phyloP scores from a whole-genome alignment of 441 rosid species.

The Croton laevigatus region DNA sequence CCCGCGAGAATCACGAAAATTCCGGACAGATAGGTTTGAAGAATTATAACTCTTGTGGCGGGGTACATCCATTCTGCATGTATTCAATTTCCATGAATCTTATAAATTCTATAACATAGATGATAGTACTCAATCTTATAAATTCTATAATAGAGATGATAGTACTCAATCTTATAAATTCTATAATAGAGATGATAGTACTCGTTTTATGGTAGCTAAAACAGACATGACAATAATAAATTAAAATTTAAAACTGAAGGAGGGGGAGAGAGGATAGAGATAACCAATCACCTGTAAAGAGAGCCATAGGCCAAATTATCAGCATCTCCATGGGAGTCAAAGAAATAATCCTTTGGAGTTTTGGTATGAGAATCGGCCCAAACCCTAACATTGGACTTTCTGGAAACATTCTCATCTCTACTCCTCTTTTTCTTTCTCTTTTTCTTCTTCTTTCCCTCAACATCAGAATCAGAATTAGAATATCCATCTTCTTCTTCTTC shows the following conservation, averaged over 20 bases:
- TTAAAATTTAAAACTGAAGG: neutral
- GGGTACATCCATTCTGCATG: conserved; percentile 85
- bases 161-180: no score
- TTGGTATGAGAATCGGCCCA: conserved; percentile 44
- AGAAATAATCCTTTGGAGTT: conserved; percentile 69
- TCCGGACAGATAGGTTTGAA: conserved; percentile 33
- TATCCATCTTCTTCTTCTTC: conserved; percentile 23
- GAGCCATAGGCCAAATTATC: conserved; percentile 83
- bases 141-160: neutral
- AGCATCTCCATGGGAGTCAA: conserved; percentile 83
- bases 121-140: neutral
- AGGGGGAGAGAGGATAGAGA: neutral
- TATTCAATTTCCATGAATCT: conserved; percentile 9
- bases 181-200: neutral
- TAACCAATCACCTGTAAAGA: conserved; percentile 56
- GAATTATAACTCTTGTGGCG: conserved; percentile 53
- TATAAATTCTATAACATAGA: conserved; percentile 13
- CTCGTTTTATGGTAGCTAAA: neutral
- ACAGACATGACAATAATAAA: neutral
- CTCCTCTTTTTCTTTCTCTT: conserved; percentile 38
- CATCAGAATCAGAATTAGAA: conserved; percentile 28
- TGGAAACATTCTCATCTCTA: conserved; percentile 33
- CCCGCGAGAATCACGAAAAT: conserved; percentile 35
- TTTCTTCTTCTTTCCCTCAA: conserved; percentile 39
- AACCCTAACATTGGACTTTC: conserved; percentile 46